Evolutionary conservation across 1,284 basidiomycete species (phyloP).

Genomic region (Puccinia triticina): DNA sequence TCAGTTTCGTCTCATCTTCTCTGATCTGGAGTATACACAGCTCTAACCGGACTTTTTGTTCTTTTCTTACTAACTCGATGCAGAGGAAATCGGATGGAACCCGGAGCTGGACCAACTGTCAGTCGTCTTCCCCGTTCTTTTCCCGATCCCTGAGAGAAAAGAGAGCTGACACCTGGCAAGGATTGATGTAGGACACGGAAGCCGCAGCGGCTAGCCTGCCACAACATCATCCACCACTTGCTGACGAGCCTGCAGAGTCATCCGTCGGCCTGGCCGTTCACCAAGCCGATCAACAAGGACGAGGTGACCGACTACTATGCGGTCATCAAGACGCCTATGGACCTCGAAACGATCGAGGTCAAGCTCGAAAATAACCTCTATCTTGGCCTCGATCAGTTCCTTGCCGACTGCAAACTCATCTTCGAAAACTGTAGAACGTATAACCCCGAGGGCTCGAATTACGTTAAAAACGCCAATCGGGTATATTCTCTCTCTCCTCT

Average conservation of each 20-base stretch:
- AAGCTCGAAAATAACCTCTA: slow-evolving; percentile 33
- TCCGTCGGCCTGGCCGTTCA: slow-evolving; percentile 84
- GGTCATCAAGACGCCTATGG: slow-evolving; percentile 60
- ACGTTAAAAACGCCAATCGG: slow-evolving; percentile 49
- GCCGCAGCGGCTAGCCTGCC: slow-evolving; percentile 66
- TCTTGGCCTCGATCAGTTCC: slow-evolving; percentile 17
- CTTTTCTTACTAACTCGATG: slow-evolving; percentile 58
- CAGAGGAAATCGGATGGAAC: slow-evolving; percentile 85
- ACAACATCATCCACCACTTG: slow-evolving; percentile 76
- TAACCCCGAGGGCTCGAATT: slow-evolving; percentile 82
- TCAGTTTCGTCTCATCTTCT: slow-evolving; percentile 66
- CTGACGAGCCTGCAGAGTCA: slow-evolving; percentile 81
- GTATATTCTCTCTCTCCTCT: neutral
- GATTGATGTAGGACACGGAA: slow-evolving; percentile 62
- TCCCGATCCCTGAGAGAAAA: neutral
- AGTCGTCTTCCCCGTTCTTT: slow-evolving; percentile 57
- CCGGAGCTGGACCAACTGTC: slow-evolving; percentile 78
- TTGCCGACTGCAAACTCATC: slow-evolving; percentile 65
- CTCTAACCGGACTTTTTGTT: neutral
- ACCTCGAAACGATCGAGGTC: slow-evolving; percentile 58
- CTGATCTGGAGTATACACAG: slow-evolving; percentile 30
- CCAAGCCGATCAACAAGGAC: slow-evolving; percentile 74
- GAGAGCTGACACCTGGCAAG: neutral
- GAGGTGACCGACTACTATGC: slow-evolving; percentile 68
- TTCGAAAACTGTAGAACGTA: slow-evolving; percentile 90